Evolutionary conservation across 1,284 basidiomycete genomes (phyloP), one percentile per base, ranked within the genome.

Genomic region (Cutaneotrichosporon sp.): DNA sequence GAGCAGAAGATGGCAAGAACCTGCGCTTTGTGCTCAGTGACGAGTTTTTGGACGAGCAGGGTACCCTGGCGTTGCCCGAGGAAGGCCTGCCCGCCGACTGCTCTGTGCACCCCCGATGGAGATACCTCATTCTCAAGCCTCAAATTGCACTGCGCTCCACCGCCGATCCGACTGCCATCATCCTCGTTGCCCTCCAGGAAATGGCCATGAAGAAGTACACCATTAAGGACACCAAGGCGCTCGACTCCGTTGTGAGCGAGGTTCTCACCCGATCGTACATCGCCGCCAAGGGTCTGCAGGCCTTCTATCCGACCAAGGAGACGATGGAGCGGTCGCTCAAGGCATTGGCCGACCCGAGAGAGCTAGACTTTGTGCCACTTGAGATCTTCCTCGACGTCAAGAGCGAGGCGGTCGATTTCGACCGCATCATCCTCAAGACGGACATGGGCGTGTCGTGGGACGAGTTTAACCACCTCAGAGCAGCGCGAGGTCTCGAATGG

Each of bases 381-480:
- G 93, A 97, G 73, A 87, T 94, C 32, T 75, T 94, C 49, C 82
- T 93, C 54, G 90, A 94, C 71, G 79, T 85, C 45, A 81, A 85
- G 42, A 88, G 87, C 68, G 87, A 92, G 72, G 86, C 84, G 54
- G 79, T 79, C 49, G 83, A 85, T 49, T 93, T 93, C 70, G 89
- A 94, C 65, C 86, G 92, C 1, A 81, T 98, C 38, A 86, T 97
- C 2, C 87, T 89, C 8, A 88, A 90, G 69, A 91, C 92, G 0
- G 85, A 90, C 60, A 89, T 89, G 4, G 84, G 81, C 2, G 81
- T 96, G 61, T 84, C 86, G 49, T 90, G 93, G 68, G 94, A 98
- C 79, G 91, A 90, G 71, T 97, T 97, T 79, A 97, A 98, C 71
- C 84, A 87, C 42, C 80, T 94, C 11, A 84, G 91, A 25, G 77